These are phyloP conservation scores for Naumovozyma castellii DNA, from an alignment of 805 yeast genomes.

Conservation along the genomic window DNA sequence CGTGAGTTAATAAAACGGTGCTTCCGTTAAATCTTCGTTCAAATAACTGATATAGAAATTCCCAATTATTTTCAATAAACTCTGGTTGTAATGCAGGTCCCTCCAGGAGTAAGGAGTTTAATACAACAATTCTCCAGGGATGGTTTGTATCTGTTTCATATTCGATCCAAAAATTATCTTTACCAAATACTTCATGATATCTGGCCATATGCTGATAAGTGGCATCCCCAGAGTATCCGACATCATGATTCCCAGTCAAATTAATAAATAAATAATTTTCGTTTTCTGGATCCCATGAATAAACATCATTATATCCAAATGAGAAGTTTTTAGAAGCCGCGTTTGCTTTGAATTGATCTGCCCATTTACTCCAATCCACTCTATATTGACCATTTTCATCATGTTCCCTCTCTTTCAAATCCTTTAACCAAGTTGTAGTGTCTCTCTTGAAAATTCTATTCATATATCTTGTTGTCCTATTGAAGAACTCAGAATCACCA, in stretches of 20 bases:
- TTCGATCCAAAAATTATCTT: constrained; percentile 73
- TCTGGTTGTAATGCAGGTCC: constrained; percentile 81
- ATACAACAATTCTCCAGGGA: constrained; percentile 83
- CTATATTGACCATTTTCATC: constrained; percentile 22
- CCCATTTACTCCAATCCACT: constrained; percentile 24
- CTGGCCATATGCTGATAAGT: constrained; percentile 85
- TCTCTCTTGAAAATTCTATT: constrained; percentile 61
- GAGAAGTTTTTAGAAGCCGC: constrained; percentile 23
- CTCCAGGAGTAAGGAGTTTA: constrained; percentile 75
- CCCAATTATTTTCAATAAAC: constrained; percentile 58
- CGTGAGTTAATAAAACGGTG: constrained; percentile 76
- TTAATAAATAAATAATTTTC: constrained; percentile 66
- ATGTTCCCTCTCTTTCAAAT: constrained; percentile 30
- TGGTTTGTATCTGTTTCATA: constrained; percentile 52
- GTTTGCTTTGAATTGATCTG: constrained; percentile 13
- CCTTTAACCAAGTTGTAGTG: constrained; percentile 32
- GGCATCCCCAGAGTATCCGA: constrained; percentile 92
- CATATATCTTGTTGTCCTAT: constrained; percentile 65
- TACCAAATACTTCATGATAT: constrained; percentile 66
- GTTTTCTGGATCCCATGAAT: constrained; percentile 51
- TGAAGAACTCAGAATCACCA: constrained; percentile 71
- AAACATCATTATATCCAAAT: constrained; percentile 50
- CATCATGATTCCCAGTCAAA: constrained; percentile 90
- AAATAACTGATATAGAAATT: constrained; percentile 54
- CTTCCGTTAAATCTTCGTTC: constrained; percentile 58